Evolutionary conservation across 1,284 basidiomycete genomes (phyloP).

Genomic region (Fomitopsis schrenkii): DNA sequence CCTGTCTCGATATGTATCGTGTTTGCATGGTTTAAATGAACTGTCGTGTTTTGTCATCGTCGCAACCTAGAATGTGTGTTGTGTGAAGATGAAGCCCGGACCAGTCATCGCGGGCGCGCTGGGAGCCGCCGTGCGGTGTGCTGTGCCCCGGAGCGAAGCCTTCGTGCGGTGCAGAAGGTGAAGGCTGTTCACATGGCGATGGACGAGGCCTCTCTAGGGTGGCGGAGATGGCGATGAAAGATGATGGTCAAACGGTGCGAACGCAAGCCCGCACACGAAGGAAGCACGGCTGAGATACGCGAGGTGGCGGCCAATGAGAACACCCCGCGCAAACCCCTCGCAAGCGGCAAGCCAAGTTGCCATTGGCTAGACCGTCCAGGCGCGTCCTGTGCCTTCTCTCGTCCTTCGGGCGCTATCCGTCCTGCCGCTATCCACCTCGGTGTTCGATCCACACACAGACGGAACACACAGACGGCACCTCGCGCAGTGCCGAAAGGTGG

Average conservation of each 20-base stretch:
- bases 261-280: neutral
- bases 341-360: neutral
- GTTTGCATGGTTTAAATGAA: neutral
- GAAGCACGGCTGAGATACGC: neutral
- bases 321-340: neutral
- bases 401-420: neutral
- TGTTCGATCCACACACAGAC: too few species aligned
- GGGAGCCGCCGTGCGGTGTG: neutral
- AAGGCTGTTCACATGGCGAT: neutral
- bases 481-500: too few species aligned
- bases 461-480: too few species aligned
- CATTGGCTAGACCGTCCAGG: neutral
- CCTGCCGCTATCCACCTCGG: neutral
- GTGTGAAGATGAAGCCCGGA: neutral
- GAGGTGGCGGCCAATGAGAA: neutral
- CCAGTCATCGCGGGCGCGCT: neutral
- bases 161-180: neutral
- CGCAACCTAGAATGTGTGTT: neutral
- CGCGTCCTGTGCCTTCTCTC: neutral
- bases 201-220: neutral
- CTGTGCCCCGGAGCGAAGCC: neutral
- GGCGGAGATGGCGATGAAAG: neutral
- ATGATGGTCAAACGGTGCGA: neutral
- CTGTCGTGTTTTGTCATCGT: neutral
- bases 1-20: neutral